phyloP scores from a whole-genome alignment of 805 yeast species.

The Wickerhamiella nectarea region DNA sequence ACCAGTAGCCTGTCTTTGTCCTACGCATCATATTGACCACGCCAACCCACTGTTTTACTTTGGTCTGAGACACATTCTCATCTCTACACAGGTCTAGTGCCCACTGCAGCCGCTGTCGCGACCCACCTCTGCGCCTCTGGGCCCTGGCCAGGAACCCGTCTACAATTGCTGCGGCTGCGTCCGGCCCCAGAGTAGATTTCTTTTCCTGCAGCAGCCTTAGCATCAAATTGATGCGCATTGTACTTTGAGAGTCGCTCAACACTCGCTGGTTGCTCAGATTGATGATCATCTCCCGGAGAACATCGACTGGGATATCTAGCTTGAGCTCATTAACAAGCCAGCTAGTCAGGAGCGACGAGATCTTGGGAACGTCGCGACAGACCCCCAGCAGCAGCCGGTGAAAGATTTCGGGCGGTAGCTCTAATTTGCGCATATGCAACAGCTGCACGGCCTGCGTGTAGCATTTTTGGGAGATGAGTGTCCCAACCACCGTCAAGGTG shows the following conservation, averaged over 20 bases:
- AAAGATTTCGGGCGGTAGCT: constrained; percentile 8
- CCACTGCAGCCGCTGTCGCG: constrained; percentile 21
- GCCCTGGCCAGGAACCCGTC: constrained; percentile 19
- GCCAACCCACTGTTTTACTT: constrained; percentile 17
- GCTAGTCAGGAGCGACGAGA: constrained; percentile 13
- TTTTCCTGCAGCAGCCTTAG: constrained; percentile 14
- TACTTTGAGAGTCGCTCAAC: constrained; percentile 19
- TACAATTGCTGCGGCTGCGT: constrained; percentile 18
- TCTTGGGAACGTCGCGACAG: constrained; percentile 18
- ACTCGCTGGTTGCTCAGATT: constrained; percentile 15
- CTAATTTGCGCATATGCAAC: constrained; percentile 10
- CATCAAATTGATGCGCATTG: constrained; percentile 16
- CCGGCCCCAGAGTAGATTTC: constrained; percentile 7
- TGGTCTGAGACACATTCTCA: constrained; percentile 16
- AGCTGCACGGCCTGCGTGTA: constrained; percentile 16
- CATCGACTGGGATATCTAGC: constrained; percentile 12
- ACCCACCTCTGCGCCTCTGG: constrained; percentile 16
- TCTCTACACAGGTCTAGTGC: constrained; percentile 21
- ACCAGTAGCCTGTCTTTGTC: constrained; percentile 19
- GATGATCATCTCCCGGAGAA: constrained; percentile 18
- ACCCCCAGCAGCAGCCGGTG: constrained; percentile 15
- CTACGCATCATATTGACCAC: constrained; percentile 17
- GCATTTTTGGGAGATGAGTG: constrained; percentile 11
- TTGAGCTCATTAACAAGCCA: constrained; percentile 18
- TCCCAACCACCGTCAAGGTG: constrained; percentile 1